Base-by-base conservation (phyloP, 805 yeast species). In the Tetrapisispora namnaoensis region DNA sequence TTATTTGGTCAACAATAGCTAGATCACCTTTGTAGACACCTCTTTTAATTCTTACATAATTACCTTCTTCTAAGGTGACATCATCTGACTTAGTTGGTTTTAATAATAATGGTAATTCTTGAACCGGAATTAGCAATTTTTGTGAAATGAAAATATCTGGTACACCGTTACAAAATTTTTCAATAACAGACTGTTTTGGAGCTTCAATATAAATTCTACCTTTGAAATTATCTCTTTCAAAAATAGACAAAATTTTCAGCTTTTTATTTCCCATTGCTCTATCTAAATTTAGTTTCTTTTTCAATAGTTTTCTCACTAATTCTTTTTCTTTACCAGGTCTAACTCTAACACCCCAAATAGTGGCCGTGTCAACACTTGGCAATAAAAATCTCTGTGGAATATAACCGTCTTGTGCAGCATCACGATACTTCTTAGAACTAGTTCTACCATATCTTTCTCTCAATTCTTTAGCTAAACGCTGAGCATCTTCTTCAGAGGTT, bases 201-300 rank as follows among this genome's bases (percentile, higher is more conserved):
- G 99, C 98, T 70, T 93, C 99, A 53, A 93, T 78, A 67, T 93
- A 93, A 46, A 93, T 79, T 64, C 95, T 88, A 24, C 98, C 98
- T 35, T 82, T 76, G 67, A 90, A 91, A 40, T 86, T 82, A 60
- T 93, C 97, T 69, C 99, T 79, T 70, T 93, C 97, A 72, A 93
- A 93, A 34, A 85, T 95, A 18, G 96, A 84, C 64, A 77, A 77
- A 48, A 93, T 88, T 51, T 86, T 91, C 54, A 89, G 76, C n/a
- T 95, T 86, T 46, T 78, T 80, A 51, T 79, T 79, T 37, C 68
- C 68, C 66, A 65, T 63, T 59, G 85, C 81, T 56, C 83, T 78
- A 55, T 83, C 84, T 58, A 87, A 70, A 46, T 88, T 86, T 52
- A 83, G 70, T 71, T 87, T 86, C 70, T 90, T 88, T 58, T 90